Base-by-base conservation (phyloP, 1,139 yeast species). In the Scheffersomyces segobiensis region DNA sequence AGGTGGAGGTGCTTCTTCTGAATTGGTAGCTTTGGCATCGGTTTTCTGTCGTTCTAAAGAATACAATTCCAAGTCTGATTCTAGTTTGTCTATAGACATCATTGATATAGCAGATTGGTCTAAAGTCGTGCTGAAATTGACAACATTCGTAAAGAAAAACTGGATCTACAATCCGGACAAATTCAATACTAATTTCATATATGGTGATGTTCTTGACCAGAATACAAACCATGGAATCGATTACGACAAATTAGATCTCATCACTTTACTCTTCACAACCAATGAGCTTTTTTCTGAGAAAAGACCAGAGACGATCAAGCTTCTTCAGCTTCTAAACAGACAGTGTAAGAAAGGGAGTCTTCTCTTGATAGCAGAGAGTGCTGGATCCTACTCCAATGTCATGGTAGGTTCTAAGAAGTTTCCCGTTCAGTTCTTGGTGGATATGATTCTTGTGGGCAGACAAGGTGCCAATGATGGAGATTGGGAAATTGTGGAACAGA, bases 1-100 rank as follows among this genome's bases (percentile, higher is more conserved):
- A 52, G 97, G 97, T 17, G 97, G 96, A 20, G 97, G 97, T 22
- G 97, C 97, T 0, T 90, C 93, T 2, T 91, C 93, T 1, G 97
- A 92, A 68, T 73, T 91, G 22, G 87, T 87, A 19, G 96, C 91
- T 0, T 68, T 91, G 52, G 86, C 86, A 0, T 82, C 93, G 19
- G 78, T 88, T 0, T 87, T 85, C 64, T 74, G 87, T 54, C 72
- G 84, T 57, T 70, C 79, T 18, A 81, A 83, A 65, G 84, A 80
- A 60, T 75, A 67, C 59, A 69, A 68, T 60, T 72, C 78, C 1
- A 71, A 68, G 2, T 72, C 79, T 1, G 60, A 69, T 19, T 74
- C 80, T 0, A 66, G 68, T 14, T 67, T 87, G 47, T 74, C 77
- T 48, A 70, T 91, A 17, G 78, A 82, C 52, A 76, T 90, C 3